These are phyloP conservation scores for Aspergillus ustus DNA, from an alignment of 2,329 filamentous ascomycete genomes.

Conservation along the genomic window DNA sequence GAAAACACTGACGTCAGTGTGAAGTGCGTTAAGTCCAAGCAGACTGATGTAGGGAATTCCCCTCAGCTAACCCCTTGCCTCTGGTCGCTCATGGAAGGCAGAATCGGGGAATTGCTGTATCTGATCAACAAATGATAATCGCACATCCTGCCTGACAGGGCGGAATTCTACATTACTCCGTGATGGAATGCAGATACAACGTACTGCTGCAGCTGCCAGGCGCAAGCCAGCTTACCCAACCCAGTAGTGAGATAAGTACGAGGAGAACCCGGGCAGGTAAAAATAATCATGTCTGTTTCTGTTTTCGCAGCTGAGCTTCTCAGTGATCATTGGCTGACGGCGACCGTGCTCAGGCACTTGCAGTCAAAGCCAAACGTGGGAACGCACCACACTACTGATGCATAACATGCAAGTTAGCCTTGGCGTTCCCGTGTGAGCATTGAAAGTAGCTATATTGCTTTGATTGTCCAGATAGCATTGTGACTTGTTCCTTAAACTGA, in stretches of 20 bases:
- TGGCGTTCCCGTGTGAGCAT: neutral
- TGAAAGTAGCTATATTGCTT: neutral
- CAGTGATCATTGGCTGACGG: neutral
- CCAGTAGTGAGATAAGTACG: neutral
- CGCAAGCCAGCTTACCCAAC: neutral
- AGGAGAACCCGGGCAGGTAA: neutral
- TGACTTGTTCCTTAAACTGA: neutral
- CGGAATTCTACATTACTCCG: slow-evolving; percentile 26
- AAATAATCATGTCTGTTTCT: neutral
- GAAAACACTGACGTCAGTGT: slow-evolving; percentile 5
- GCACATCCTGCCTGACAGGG: slow-evolving; percentile 20
- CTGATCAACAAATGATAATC: slow-evolving; percentile 20
- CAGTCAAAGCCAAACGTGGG: neutral
- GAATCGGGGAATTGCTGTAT: slow-evolving; percentile 10
- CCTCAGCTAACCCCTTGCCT: neutral
- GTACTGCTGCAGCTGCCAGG: neutral
- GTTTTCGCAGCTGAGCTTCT: neutral
- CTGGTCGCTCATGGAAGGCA: neutral
- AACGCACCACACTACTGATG: neutral
- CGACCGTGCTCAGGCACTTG: neutral
- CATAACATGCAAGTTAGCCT: slow-evolving; percentile 10
- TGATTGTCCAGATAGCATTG: neutral
- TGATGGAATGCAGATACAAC: neutral
- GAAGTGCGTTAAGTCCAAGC: neutral
- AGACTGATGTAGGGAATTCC: neutral